Base-by-base conservation (phyloP, 2,329 filamentous ascomycete genomes). In the Fusarium austroafricanum region DNA sequence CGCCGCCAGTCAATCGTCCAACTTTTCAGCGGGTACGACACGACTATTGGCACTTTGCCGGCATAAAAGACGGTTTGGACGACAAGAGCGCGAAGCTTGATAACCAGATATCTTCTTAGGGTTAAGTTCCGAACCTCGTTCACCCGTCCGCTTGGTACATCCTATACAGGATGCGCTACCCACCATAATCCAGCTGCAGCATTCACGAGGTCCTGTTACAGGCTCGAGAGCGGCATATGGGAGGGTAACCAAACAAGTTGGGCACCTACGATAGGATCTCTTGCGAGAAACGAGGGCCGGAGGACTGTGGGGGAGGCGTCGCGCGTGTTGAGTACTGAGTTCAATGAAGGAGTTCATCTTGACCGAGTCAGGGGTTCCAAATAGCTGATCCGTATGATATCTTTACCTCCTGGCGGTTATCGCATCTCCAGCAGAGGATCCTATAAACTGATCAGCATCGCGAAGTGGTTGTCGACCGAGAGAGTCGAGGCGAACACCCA, bases 101-200 rank as follows among this genome's bases (percentile, higher is more conserved):
- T 73, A 87, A 88, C 92, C 92, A 91, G 89, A 83, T 79, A 77
- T 83, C 80, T 83, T 83, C 86, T 92, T 97, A 97, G 94, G 94
- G 94, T 97, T 97, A 97, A 94, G 92, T 94, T 94, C 92, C 93
- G 89, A 90, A 81, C 83, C 81, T 83, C 83, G 84, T 88, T 90
- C 87, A 85, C 87, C 81, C 82, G 75, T 77, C 70, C 70, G 69
- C 75, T 79, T 78, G 80, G 81, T 58, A 78, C 80, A 77, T 76
- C 77, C 76, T 67, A 75, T 59, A 55, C 56, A 55, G 65, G 18
- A 50, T 45, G 66, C 65, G 28, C 31, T 67, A 61, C 38, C 73
- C 79, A 76, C 75, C 76, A 78, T 76, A 75, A 76, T 80, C 83
- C 82, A 74, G 73, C 73, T 84, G 81, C 84, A 74, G 83, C 84